Percentiles rank a stretch among this genome's conserved stretches.
These are phyloP conservation scores for Ganoderma sp. DNA, from an alignment of 1,284 basidiomycete genomes.

Conservation along the genomic window DNA sequence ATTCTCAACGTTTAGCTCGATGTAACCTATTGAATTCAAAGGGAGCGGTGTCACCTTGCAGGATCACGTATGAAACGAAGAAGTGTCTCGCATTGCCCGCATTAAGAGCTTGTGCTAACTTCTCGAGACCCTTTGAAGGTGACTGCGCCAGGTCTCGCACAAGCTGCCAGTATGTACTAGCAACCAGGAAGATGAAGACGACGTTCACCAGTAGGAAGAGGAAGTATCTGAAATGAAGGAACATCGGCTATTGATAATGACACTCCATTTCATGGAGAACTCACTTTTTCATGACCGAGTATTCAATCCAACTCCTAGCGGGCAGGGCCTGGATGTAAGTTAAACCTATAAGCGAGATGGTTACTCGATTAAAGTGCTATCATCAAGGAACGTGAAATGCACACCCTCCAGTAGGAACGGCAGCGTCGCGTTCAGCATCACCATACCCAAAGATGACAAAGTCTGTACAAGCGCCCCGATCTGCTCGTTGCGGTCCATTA, in stretches of 20 bases:
- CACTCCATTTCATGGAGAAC: conserved; percentile 32
- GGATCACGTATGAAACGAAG: conserved; percentile 94
- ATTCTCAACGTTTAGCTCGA: not conserved
- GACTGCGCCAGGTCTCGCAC: conserved; percentile 87
- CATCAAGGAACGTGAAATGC: not conserved
- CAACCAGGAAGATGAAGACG: conserved; percentile 93
- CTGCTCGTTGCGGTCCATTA: conserved; percentile 83
- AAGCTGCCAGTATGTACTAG: conserved; percentile 89
- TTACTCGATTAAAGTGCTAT: conserved; percentile 6
- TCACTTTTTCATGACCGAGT: conserved; percentile 90
- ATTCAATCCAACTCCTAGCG: conserved; percentile 92
- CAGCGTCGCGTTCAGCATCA: conserved; percentile 86
- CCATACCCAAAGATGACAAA: conserved; percentile 88
- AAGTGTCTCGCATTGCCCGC: conserved; percentile 85
- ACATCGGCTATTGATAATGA: not conserved
- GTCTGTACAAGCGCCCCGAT: conserved; percentile 91
- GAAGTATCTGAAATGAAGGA: conserved; percentile 71
- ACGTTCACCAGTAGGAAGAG: conserved; percentile 94
- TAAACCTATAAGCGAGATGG: conserved; percentile 56
- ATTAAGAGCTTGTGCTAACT: conserved; percentile 82
- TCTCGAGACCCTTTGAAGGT: conserved; percentile 88
- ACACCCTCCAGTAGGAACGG: conserved; percentile 91
- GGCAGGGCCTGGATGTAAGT: conserved; percentile 90
- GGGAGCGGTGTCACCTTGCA: conserved; percentile 66
- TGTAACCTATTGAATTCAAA: not conserved